These are phyloP conservation scores for Ceratocystis papillata DNA, from an alignment of 2,329 filamentous ascomycete genomes.

Conservation along the genomic window DNA sequence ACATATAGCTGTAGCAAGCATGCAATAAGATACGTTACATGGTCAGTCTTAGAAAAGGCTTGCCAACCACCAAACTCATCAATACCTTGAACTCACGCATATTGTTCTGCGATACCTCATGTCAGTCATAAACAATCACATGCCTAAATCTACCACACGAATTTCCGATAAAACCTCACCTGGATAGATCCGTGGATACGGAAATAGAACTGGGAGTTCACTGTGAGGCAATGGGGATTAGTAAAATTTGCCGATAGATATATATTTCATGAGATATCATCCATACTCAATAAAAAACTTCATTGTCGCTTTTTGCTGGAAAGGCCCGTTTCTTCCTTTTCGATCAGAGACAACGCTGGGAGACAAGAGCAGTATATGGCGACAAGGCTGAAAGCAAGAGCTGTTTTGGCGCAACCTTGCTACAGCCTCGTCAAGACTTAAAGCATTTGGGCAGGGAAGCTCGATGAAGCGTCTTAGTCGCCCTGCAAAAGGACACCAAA, in stretches of 20 bases:
- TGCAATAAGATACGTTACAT: neutral
- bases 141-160: neutral
- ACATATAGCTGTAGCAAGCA: conserved; percentile 40
- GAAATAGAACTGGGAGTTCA: conserved; percentile 47
- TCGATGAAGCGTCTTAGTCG: too few relatives aligned
- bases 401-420: neutral
- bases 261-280: neutral
- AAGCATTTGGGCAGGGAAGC: neutral
- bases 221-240: conserved; percentile 29
- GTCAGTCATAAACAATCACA: neutral
- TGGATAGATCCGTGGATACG: conserved; percentile 50
- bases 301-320: conserved; percentile 32
- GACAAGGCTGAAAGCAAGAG: conserved; percentile 16
- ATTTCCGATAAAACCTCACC: conserved; percentile 31
- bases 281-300: conserved; percentile 44
- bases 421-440: conserved; percentile 11
- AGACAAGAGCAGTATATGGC: neutral
- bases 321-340: neutral
- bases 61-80: too few relatives aligned
- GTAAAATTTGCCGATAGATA: neutral
- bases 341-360: neutral
- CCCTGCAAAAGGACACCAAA: neutral
- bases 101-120: conserved; percentile 37
- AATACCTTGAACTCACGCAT: conserved; percentile 35
- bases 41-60: neutral